phyloP scores from a whole-genome alignment of 169 alveolate species.

The Cryptosporidium andersoni region DNA sequence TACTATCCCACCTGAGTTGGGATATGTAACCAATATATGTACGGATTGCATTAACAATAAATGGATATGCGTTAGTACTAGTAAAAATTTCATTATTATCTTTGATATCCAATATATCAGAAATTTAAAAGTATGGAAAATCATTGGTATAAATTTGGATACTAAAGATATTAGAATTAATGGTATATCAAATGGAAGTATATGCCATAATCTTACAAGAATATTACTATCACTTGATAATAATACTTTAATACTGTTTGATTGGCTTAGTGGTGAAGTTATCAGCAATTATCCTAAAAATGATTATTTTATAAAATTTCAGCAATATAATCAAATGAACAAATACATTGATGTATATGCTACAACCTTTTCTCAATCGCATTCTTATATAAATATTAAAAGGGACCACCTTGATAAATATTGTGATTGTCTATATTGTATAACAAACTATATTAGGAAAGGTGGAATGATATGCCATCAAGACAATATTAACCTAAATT shows the following conservation, averaged over 20 bases:
- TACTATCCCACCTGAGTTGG: constrained; percentile 31
- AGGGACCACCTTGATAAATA: no score
- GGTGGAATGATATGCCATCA: no score
- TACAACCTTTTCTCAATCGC: no score
- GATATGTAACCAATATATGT: constrained; percentile 28
- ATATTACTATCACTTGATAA: neutral
- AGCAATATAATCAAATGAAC: no score
- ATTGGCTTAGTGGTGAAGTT: constrained; percentile 15
- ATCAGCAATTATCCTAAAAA: neutral
- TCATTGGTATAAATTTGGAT: neutral
- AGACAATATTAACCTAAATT: no score
- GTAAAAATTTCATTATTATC: constrained; percentile 3
- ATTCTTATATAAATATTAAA: no score
- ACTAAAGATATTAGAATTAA: constrained; percentile 12
- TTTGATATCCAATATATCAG: constrained; percentile 13
- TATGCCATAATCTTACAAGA: neutral
- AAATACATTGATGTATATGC: no score
- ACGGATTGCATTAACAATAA: neutral
- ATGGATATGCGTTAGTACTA: constrained; percentile 18
- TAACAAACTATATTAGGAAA: no score
- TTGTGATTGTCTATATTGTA: no score
- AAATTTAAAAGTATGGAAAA: constrained; percentile 21
- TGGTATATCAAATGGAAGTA: neutral
- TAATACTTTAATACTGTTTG: constrained; percentile 12
- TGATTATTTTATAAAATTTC: no score